Evolutionary conservation across 23 red algal species (phyloP).

Genomic region (Pyropia haitanensis): DNA sequence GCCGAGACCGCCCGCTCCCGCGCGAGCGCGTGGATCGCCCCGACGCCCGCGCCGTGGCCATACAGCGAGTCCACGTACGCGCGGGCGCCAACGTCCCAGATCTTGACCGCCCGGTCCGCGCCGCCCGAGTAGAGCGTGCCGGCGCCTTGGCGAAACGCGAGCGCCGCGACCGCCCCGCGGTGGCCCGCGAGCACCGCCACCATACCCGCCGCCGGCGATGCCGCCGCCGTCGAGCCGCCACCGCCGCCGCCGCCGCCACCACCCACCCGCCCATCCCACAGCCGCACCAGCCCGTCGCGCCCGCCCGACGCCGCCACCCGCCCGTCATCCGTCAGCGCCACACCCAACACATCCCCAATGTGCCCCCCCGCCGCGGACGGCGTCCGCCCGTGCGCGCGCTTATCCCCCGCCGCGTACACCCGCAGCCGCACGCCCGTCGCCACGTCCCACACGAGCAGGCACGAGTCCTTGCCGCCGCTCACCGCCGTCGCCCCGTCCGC

Average conservation of each 20-base stretch:
- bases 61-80: conserved; percentile 81
- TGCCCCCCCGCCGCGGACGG: conserved; percentile 32
- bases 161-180: conserved; percentile 37
- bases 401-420: conserved; percentile 9
- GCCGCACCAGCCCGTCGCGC: conserved; percentile 33
- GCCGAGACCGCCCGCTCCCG: conserved; percentile 55
- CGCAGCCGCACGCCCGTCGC: conserved; percentile 26
- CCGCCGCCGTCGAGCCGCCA: not conserved
- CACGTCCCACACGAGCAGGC: conserved; percentile 55
- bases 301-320: conserved; percentile 32
- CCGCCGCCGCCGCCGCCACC: not conserved
- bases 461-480: conserved; percentile 55
- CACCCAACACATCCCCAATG: conserved; percentile 25
- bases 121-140: conserved; percentile 44
- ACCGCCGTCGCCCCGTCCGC: conserved; percentile 22
- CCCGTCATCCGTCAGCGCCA: conserved; percentile 45
- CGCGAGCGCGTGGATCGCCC: conserved; percentile 18
- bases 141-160: conserved; percentile 37
- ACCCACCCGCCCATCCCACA: conserved; percentile 53
- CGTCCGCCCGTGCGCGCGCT: conserved; percentile 7
- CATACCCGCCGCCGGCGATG: not conserved
- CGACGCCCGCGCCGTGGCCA: conserved; percentile 71
- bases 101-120: conserved; percentile 60
- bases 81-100: conserved; percentile 64
- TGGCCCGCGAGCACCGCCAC: conserved; percentile 44